phyloP scores from a whole-genome alignment of 139 green algal genomes.

The Coelastrella sp. region DNA sequence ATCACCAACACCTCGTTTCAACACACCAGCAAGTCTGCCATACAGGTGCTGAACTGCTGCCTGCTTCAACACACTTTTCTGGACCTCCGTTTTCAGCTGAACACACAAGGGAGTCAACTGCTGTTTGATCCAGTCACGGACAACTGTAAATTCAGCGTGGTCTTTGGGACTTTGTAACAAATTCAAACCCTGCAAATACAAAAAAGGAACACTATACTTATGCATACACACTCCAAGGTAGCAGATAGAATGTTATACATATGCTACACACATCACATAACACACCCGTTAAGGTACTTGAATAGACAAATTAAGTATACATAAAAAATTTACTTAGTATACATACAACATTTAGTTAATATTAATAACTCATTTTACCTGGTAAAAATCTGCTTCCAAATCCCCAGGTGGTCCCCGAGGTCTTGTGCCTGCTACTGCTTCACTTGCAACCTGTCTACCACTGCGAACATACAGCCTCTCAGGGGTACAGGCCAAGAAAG shows the following conservation, averaged over 20 bases:
- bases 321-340: no score
- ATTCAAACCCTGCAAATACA: slow-evolving; percentile 30
- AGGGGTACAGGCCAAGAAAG: slow-evolving; percentile 93
- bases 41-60: slow-evolving; percentile 96
- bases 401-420: slow-evolving; percentile 71
- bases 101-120: slow-evolving; percentile 54
- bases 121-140: slow-evolving; percentile 85
- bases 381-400: slow-evolving; percentile 86
- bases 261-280: no score
- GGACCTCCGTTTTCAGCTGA: slow-evolving; percentile 70
- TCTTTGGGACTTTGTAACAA: slow-evolving; percentile 83
- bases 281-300: no score
- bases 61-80: slow-evolving; percentile 93
- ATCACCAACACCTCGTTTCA: slow-evolving; percentile 76
- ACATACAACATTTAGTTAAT: no score
- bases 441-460: slow-evolving; percentile 76
- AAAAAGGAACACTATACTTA: neutral
- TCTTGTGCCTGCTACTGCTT: slow-evolving; percentile 95
- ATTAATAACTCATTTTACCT: no score
- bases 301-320: no score
- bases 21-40: slow-evolving; percentile 77
- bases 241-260: neutral
- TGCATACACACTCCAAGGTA: no score
- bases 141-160: slow-evolving; percentile 92
- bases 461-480: slow-evolving; percentile 92